phyloP scores from a whole-genome alignment of 768 basidiomycete species.

The Calocera cornea region DNA sequence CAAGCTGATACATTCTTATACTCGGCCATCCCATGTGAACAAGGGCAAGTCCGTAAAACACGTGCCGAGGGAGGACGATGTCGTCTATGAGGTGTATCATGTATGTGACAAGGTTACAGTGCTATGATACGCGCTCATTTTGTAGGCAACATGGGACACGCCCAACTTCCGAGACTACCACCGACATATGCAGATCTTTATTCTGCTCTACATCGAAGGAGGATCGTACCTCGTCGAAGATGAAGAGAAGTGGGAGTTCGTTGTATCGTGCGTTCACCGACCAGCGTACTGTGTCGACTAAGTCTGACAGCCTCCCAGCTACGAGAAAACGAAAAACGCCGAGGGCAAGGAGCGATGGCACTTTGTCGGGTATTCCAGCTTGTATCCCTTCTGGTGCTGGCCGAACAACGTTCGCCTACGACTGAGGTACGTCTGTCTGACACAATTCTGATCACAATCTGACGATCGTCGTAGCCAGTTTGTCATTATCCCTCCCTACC shows the following conservation, averaged over 20 bases:
- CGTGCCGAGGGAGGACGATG: slow-evolving; percentile 41
- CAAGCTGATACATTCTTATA: slow-evolving; percentile 61
- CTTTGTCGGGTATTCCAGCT: slow-evolving; percentile 85
- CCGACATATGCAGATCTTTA: slow-evolving; percentile 83
- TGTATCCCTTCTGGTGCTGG: slow-evolving; percentile 92
- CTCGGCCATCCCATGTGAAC: slow-evolving; percentile 35
- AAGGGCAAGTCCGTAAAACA: slow-evolving; percentile 35
- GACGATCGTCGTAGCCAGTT: slow-evolving; percentile 57
- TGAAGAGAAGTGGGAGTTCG: slow-evolving; percentile 90
- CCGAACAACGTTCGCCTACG: slow-evolving; percentile 81
- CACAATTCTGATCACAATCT: background rate
- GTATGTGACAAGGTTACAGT: slow-evolving; percentile 34
- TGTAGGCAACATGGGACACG: slow-evolving; percentile 67
- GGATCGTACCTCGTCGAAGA: slow-evolving; percentile 91
- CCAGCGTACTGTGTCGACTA: background rate
- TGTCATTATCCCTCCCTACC: slow-evolving; percentile 80
- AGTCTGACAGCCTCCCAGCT: slow-evolving; percentile 34
- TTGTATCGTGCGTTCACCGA: slow-evolving; percentile 49
- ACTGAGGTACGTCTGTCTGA: slow-evolving; percentile 47
- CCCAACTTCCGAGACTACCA: slow-evolving; percentile 87
- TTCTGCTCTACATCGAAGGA: slow-evolving; percentile 86
- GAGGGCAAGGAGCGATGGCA: slow-evolving; percentile 57
- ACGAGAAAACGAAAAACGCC: slow-evolving; percentile 48
- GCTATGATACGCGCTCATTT: background rate
- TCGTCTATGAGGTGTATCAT: slow-evolving; percentile 86